Evolutionary conservation across 352 stramenopile genomes (phyloP), one percentile per base, ranked within the genome.

Genomic region (Globisporangium heterothallicum): DNA sequence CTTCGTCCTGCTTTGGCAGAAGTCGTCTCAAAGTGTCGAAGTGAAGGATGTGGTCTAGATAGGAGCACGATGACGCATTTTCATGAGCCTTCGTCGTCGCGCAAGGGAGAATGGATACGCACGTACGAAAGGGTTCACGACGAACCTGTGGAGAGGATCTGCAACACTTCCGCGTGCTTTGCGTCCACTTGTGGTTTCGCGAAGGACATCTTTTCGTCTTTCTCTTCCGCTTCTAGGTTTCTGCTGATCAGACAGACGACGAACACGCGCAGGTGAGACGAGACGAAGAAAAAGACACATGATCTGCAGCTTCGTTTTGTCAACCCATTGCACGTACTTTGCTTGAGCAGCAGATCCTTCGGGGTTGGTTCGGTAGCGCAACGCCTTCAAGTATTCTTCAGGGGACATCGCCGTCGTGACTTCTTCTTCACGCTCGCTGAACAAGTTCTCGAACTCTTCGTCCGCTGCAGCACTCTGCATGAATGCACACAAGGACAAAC

Each of bases 381-480:
- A 56, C 9, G 82, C 77, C 49, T 82, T 78, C 5, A 93, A 71
- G 58, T 91, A 93, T 56, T 86, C 70, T 0, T 74, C 67, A 0
- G 76, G 43, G 3, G 83, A 79, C 73, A 89, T 84, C 1, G 68
- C 74, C 16, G 79, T 88, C 43, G 66, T 63, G 16, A 93, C 70
- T 25, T 85, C 78, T 32, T 86, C 75, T 53, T 93, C 80, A 38
- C 79, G 75, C 56, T 93, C 83, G 43, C 83, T 91, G 54, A 93
- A 91, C 38, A 93, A 44, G 49, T 81, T 84, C 53, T 93, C 83
- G 48, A 93, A 93, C 58, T 88, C 83, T 25, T 84, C 71, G 12
- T 85, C 74, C 19, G 70, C 71, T 7, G 61, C 66, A 8, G 54
- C 54, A 46, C 45, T 60, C 54, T 60, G 26, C 16, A 19, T 2